These are phyloP conservation scores for Neofusicoccum sp. DNA, from an alignment of 2,329 filamentous ascomycete species.

Conservation along the genomic window DNA sequence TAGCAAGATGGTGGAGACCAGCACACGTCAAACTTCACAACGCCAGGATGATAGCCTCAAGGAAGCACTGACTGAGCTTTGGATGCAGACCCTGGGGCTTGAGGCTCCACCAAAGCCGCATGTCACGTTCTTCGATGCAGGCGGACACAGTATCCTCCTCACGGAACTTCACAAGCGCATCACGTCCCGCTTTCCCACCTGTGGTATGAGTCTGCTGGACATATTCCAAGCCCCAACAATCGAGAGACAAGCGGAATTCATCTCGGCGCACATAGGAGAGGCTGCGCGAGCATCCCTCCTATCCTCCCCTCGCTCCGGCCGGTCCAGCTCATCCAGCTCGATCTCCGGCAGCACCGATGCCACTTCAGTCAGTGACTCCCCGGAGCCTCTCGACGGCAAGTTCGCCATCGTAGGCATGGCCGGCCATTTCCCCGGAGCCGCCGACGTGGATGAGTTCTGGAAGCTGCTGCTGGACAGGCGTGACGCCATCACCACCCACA, in stretches of 20 bases:
- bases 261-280: too few relatives aligned
- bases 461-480: constrained; percentile 16
- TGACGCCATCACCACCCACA: not conserved
- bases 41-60: not conserved
- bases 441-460: constrained; percentile 24
- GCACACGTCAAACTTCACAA: not conserved
- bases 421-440: constrained; percentile 24
- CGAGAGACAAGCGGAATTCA: too few relatives aligned
- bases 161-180: too few relatives aligned
- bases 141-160: not conserved
- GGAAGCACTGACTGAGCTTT: not conserved
- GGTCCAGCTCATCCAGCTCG: too few relatives aligned
- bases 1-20: not conserved
- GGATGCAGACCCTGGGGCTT: not conserved
- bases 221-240: too few relatives aligned
- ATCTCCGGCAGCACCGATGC: too few relatives aligned
- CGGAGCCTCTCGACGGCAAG: too few relatives aligned
- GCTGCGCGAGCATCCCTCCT: too few relatives aligned
- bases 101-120: not conserved
- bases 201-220: too few relatives aligned
- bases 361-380: too few relatives aligned
- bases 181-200: too few relatives aligned
- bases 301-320: too few relatives aligned
- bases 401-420: constrained; percentile 25
- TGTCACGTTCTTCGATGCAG: not conserved